Base-by-base conservation (phyloP, 805 yeast genomes). In the Candida ficus region DNA sequence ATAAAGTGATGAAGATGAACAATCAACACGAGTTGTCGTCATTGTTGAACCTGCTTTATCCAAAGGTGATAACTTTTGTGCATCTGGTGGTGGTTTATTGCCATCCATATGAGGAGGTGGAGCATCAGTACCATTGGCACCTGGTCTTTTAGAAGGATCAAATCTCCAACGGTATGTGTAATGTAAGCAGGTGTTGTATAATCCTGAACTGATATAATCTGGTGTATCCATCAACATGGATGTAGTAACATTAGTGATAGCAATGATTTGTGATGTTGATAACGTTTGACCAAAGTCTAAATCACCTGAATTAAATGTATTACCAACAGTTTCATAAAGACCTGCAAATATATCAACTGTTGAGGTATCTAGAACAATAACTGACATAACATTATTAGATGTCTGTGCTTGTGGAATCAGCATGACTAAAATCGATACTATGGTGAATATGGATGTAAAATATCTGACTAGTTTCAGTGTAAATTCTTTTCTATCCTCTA, bases 311-410 rank as follows among this genome's bases (percentile, higher is more conserved):
- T 63, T 67, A 12, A 43, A 33, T 2, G 65, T 53, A 16, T 48
- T 52, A 34, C 75, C 56, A 39, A 74, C 56, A 5, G 71, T 62
- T 19, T 66, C 55, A 48, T 75, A 78, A 8, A 79, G 56, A 1
- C 84, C 85, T 16, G 60, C 49, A 1, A 79, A 70, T 16, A 79
- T 73, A 44, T 75, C 77, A 7, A 69, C 56, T 47, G 73, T 79
- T 4, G 73, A 66, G 43, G 78, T 75, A 49, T 71, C 70, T 29
- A 79, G 59, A 29, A 67, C 51, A 16, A 53, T 48, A 10, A 53
- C 45, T 4, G 49, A 45, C 30, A 51, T 30, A 19, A 29, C 27
- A 7, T 35, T 42, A 12, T 35, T 29, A 13, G 27, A 9, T 12
- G n/a, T 33, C 7, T 33, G 25, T 10, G 23, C 2, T 36, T 52